Base-by-base conservation (phyloP, 768 basidiomycete genomes). In the Kwoniella dendrophila region DNA sequence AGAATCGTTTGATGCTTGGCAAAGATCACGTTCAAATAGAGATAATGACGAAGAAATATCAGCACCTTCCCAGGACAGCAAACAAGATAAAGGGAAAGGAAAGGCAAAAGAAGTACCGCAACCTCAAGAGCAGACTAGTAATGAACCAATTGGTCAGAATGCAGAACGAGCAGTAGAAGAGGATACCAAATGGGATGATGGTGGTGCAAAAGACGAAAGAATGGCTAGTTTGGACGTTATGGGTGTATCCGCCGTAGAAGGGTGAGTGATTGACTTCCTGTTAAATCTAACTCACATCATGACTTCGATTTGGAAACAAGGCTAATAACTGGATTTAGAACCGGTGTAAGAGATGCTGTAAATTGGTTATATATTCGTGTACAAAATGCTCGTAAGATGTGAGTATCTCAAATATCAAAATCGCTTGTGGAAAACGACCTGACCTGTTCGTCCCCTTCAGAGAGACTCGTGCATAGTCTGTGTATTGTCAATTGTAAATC, bases 331-430 rank as follows among this genome's bases (percentile, higher is more conserved):
- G 26, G 11, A 16, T 3, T 1, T 2, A 96, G 93, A 43, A 90
- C 90, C 30, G 93, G 94, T 1, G 87, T 95, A 16, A 85, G 88
- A 57, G 89, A 89, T 51, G 92, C 90, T 0, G 90, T 96, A 2
- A 90, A 96, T 73, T 98, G 94, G 94, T 74, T 98, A 27, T 95
- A 95, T 75, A 86, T 94, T 56, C 85, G 93, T 0, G 93, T 96
- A 4, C 92, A 95, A 80, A 93, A 92, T 68, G 91, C 90, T 66
- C 82, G 89, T 48, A 78, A 80, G 66, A 85, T 78, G 77, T 78
- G 58, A 67, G 76, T 56, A 16, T 18, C 16, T 29, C 18, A 29
- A 8, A 30, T 38, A 26, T 27, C 45, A 20, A 48, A 20, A n/a
- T 44, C 24, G 43, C n/a, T 44, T 20, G 24, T n/a, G n/a, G 43